phyloP scores from a whole-genome alignment of 2,329 filamentous ascomycete genomes.

The Mycosphaerella sp. region DNA sequence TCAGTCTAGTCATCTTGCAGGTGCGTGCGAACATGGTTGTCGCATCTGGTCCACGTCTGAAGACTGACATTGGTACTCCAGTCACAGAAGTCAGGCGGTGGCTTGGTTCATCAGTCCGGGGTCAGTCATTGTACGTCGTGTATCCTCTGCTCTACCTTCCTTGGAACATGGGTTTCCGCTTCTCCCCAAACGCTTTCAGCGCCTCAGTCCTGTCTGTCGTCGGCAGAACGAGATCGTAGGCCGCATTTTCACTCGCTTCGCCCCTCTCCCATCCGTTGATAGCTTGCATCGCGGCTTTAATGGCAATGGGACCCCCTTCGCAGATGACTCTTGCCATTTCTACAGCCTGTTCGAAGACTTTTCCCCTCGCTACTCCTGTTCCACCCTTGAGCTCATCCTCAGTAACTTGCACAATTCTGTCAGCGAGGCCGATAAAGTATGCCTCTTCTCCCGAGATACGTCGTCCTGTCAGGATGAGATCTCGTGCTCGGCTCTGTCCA shows the following conservation, averaged over 20 bases:
- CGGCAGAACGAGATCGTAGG: constrained; percentile 75
- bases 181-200: constrained; percentile 74
- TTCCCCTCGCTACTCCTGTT: constrained; percentile 54
- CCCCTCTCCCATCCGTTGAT: constrained; percentile 60
- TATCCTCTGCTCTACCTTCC: constrained; percentile 40
- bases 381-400: constrained; percentile 49
- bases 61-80: no score
- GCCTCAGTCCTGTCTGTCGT: constrained; percentile 88
- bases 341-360: constrained; percentile 69
- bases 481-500: constrained; percentile 73
- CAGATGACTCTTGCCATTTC: constrained; percentile 78
- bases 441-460: constrained; percentile 76
- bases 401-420: constrained; percentile 77
- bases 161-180: constrained; percentile 63
- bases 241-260: constrained; percentile 75
- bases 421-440: constrained; percentile 83
- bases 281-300: constrained; percentile 72
- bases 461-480: constrained; percentile 86
- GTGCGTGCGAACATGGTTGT: no score
- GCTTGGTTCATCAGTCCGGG: no score
- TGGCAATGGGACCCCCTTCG: constrained; percentile 78
- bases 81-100: no score
- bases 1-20: no score
- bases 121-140: neutral
- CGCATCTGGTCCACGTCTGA: no score